Conservation (phyloP, 2,329 filamentous ascomycete species). For the Aspergillus pseudoglaucus region DNA sequence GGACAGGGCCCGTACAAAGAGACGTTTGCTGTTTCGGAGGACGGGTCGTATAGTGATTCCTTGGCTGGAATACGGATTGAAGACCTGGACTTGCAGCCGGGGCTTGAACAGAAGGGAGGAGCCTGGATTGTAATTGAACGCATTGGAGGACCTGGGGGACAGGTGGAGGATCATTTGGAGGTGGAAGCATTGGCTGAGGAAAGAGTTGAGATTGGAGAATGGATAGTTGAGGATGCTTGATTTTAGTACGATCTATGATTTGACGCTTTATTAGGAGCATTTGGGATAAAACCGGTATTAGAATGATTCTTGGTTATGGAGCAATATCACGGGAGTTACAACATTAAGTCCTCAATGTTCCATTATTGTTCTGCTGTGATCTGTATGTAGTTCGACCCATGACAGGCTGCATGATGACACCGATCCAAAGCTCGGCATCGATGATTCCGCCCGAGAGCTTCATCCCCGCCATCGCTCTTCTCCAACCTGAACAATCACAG, state of each 20-base stretch:
- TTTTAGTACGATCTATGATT: background rate
- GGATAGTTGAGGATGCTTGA: conserved; percentile 31
- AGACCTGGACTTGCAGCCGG: conserved; percentile 68
- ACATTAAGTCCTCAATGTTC: no score
- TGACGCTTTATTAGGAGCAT: no score
- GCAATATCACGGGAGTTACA: background rate
- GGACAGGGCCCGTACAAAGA: conserved; percentile 64
- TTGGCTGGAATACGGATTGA: conserved; percentile 60
- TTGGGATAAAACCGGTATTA: background rate
- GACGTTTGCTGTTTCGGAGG: conserved; percentile 60
- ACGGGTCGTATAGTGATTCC: conserved; percentile 68
- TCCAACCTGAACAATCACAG: conserved; percentile 2
- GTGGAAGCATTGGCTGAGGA: conserved; percentile 40
- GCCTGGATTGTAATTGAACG: conserved; percentile 79
- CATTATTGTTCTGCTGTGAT: no score
- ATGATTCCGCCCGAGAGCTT: conserved; percentile 12
- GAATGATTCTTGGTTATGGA: background rate
- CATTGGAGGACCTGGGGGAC: conserved; percentile 56
- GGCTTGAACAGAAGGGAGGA: conserved; percentile 49
- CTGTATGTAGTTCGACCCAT: no score
- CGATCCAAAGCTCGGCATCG: conserved; percentile 1
- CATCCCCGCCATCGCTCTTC: conserved; percentile 13
- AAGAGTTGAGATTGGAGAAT: conserved; percentile 37
- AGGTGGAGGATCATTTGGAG: conserved; percentile 38
- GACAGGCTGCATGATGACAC: background rate